Evolutionary conservation across 768 basidiomycete genomes (phyloP), one percentile per base, ranked within the genome.

Genomic region (Kwoniella sp.): DNA sequence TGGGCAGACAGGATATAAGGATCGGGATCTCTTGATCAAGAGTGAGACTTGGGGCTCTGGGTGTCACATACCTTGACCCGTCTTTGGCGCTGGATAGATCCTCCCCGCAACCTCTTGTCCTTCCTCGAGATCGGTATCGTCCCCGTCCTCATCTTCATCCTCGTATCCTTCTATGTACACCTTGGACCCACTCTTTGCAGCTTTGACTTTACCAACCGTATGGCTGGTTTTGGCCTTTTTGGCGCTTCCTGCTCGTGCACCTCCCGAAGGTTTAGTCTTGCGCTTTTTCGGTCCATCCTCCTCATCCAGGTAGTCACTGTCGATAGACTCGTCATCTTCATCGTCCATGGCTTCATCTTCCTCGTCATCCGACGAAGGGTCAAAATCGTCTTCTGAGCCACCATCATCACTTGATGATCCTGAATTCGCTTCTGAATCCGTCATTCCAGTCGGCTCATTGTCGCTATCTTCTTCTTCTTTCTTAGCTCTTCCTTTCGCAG

Each of bases 61-160:
- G 27, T 50, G 49, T 13, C 51, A 44, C 83, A 49, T 58, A 89
- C 90, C 90, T 81, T 84, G 84, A n/a, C 92, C 92, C 0, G 86
- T 87, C 69, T 83, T 91, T 0, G 91, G 91, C 13, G 91, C 92
- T 63, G 90, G 83, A 13, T 93, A 86, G 12, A 94, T 88, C 12
- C 80, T 82, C 0, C 92, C 92, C 0, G 69, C 70, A 52, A 73
- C 65, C 37, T 71, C 68, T 47, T 80, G 77, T 9, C 79, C 79
- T 58, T 80, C 79, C 59, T 76, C 74, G 37, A 80, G 58, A 56
- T 80, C 77, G 13, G 77, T 55, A 22, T 76, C 74, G 21, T 64
- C 58, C 21, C 63, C 64, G 48, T 69, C 66, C 9, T 60, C 65
- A 59, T 67, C 63, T 12, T 60, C 65, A 54, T 67, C 63, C 22